phyloP scores from a whole-genome alignment of 768 basidiomycete genomes.

The Tephrocybe sp. region DNA sequence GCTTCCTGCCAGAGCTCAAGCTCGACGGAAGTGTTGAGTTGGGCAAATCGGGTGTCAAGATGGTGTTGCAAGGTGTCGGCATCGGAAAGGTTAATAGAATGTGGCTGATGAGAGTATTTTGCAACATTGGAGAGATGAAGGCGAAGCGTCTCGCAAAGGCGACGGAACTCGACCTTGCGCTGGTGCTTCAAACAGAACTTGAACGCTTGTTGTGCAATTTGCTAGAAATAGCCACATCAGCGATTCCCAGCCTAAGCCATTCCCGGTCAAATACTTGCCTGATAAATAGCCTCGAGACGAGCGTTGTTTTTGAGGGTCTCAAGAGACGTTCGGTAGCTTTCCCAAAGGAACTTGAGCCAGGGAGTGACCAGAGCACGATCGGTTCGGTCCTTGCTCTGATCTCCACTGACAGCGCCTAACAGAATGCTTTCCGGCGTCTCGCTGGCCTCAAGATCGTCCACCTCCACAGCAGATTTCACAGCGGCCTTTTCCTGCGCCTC shows the following conservation, averaged over 20 bases:
- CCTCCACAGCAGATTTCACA: constrained; percentile 71
- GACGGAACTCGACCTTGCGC: constrained; percentile 95
- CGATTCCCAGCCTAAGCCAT: background rate
- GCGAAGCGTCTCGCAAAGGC: constrained; percentile 93
- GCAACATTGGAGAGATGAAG: constrained; percentile 93
- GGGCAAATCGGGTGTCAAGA: constrained; percentile 95
- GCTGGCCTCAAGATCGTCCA: constrained; percentile 94
- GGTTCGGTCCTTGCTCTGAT: constrained; percentile 89
- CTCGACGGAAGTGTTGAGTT: constrained; percentile 95
- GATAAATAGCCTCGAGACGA: constrained; percentile 88
- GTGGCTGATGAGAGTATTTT: constrained; percentile 91
- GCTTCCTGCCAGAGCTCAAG: constrained; percentile 99
- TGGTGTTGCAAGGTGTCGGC: constrained; percentile 93
- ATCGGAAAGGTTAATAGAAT: constrained; percentile 94
- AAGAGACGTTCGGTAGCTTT: constrained; percentile 92
- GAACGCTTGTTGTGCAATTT: constrained; percentile 97
- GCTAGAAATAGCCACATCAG: constrained; percentile 37
- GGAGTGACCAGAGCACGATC: constrained; percentile 95
- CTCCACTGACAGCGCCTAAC: constrained; percentile 85
- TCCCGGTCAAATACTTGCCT: constrained; percentile 47
- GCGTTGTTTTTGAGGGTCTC: constrained; percentile 97
- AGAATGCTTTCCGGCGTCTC: constrained; percentile 93
- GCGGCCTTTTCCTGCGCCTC: constrained; percentile 88
- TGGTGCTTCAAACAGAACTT: constrained; percentile 92
- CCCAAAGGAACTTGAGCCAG: constrained; percentile 99